These are phyloP conservation scores for Camelina laxa DNA, from an alignment of 345 rosid genomes.

Conservation along the genomic window DNA sequence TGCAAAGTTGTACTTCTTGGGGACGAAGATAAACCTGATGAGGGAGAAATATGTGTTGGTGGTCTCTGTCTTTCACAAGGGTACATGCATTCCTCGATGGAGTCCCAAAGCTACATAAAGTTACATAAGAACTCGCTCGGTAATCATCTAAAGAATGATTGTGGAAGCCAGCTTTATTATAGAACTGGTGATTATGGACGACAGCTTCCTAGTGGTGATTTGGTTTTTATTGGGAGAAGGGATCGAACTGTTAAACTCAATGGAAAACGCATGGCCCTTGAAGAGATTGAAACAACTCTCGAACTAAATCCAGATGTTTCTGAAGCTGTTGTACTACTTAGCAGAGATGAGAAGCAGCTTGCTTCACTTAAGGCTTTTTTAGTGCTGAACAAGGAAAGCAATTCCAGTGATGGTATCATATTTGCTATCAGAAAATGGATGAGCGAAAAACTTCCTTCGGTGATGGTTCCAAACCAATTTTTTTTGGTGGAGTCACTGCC, in stretches of 20 bases:
- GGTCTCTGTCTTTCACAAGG: conserved; percentile 77
- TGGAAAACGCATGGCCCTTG: conserved; percentile 86
- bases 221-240: conserved; percentile 81
- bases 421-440: conserved; percentile 66
- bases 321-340: conserved; percentile 71
- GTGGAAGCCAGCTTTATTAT: conserved; percentile 59
- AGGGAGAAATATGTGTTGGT: conserved; percentile 79
- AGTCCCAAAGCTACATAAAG: conserved; percentile 50
- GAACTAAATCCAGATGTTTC: conserved; percentile 59
- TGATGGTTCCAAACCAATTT: conserved; percentile 73
- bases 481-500: conserved; percentile 66
- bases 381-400: conserved; percentile 50
- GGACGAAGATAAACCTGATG: conserved; percentile 49
- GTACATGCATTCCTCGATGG: conserved; percentile 51
- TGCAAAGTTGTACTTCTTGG: conserved; percentile 65
- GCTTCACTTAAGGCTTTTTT: conserved; percentile 63
- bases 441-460: conserved; percentile 65
- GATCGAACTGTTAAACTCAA: conserved; percentile 78
- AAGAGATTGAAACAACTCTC: conserved; percentile 73
- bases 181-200: conserved; percentile 91
- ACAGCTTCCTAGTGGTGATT: conserved; percentile 70
- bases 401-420: conserved; percentile 46
- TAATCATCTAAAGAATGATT: conserved; percentile 47
- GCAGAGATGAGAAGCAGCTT: conserved; percentile 50
- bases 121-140: conserved; percentile 53